Conservation (phyloP, 345 rosid species). For the Jatropha curcas region DNA sequence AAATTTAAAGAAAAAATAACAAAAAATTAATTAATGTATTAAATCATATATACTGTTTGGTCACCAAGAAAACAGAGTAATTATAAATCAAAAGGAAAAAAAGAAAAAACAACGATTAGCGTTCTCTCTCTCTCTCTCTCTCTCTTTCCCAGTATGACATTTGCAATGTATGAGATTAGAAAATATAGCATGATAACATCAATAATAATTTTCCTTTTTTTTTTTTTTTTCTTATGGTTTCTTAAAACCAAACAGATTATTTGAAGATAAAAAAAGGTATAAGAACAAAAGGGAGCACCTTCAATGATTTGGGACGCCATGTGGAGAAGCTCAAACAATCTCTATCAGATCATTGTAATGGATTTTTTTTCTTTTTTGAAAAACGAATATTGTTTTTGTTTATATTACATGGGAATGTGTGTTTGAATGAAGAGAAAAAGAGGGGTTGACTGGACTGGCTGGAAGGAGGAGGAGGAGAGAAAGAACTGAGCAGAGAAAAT, state of each 20-base stretch:
- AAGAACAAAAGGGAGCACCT: neutral
- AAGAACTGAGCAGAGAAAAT: neutral
- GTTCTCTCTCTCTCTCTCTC: neutral
- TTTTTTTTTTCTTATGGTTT: neutral
- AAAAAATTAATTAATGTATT: neutral
- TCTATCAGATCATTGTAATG: neutral
- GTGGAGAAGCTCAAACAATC: neutral
- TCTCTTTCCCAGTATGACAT: neutral
- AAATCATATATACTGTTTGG: neutral
- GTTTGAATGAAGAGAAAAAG: neutral
- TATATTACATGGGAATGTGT: neutral
- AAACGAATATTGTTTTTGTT: too few relatives aligned
- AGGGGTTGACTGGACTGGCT: neutral
- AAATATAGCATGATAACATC: too few relatives aligned
- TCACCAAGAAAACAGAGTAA: neutral
- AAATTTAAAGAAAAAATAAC: neutral
- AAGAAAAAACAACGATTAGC: neutral
- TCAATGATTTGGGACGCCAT: slow-evolving; percentile 10
- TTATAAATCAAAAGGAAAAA: neutral
- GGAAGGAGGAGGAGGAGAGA: neutral
- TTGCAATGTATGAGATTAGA: neutral
- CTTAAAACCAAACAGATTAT: neutral
- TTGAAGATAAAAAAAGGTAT: neutral
- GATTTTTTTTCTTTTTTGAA: too few relatives aligned
- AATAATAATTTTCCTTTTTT: neutral